Conservation (phyloP, 2,329 filamentous ascomycete species). For the Myriosclerotinia curreyana region DNA sequence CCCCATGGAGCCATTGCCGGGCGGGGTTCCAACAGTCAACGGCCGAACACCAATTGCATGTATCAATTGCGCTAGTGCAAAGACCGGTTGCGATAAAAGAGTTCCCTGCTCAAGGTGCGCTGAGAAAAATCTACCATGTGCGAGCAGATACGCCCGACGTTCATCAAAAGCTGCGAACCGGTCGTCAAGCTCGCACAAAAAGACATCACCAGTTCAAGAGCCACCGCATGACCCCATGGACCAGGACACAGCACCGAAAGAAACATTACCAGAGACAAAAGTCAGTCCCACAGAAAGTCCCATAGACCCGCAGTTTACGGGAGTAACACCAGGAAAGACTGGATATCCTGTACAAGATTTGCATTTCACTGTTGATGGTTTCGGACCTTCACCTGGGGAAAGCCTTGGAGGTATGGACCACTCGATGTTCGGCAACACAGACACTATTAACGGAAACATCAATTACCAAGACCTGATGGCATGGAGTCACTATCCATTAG, state of each 20-base stretch:
- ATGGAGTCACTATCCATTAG: conserved; percentile 47
- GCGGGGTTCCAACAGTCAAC: conserved; percentile 44
- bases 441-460: conserved; percentile 35
- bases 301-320: conserved; percentile 11
- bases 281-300: background rate
- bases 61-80: conserved; percentile 49
- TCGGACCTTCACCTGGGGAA: conserved; percentile 16
- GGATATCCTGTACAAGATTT: conserved; percentile 14
- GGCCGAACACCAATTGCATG: conserved; percentile 49
- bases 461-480: conserved; percentile 46
- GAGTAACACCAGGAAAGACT: conserved; percentile 8
- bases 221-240: conserved; percentile 20
- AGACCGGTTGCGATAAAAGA: conserved; percentile 51
- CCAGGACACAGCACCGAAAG: conserved; percentile 16
- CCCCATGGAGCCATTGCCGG: conserved; percentile 45
- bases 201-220: conserved; percentile 16
- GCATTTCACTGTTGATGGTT: conserved; percentile 11
- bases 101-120: conserved; percentile 50
- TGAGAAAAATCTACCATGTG: conserved; percentile 49
- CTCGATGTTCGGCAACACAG: conserved; percentile 18
- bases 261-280: conserved; percentile 2
- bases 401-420: conserved; percentile 12
- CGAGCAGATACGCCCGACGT: conserved; percentile 50
- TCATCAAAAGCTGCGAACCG: conserved; percentile 44
- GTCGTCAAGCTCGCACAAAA: conserved; percentile 19